These are phyloP conservation scores for Fusarium temperatum DNA, from an alignment of 2,329 filamentous ascomycete genomes.

Conservation along the genomic window DNA sequence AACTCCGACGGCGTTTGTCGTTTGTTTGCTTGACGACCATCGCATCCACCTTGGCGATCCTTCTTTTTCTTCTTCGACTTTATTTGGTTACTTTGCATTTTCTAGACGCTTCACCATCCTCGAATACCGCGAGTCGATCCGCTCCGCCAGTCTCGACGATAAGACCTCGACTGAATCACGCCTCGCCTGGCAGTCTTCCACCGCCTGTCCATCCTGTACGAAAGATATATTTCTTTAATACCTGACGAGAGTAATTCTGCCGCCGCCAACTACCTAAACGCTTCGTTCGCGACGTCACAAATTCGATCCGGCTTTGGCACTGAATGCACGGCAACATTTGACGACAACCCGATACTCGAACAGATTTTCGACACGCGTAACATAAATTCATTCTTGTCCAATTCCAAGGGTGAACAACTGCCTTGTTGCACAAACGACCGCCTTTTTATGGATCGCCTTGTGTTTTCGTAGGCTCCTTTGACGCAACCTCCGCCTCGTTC, in stretches of 20 bases:
- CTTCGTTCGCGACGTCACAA: constrained; percentile 13
- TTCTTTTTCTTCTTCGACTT: background rate
- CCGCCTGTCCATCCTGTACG: constrained; percentile 1
- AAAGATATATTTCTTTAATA: constrained; percentile 14
- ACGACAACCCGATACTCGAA: background rate
- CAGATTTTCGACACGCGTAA: constrained; percentile 23
- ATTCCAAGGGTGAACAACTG: constrained; percentile 17
- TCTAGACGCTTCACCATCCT: background rate
- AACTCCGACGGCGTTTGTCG: constrained; percentile 4
- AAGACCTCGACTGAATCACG: constrained; percentile 35
- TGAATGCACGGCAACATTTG: constrained; percentile 18
- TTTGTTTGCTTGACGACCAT: constrained; percentile 13
- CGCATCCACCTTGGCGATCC: constrained; percentile 23
- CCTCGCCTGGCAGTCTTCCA: background rate
- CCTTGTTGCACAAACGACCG: constrained; percentile 33
- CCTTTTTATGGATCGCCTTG: constrained; percentile 47
- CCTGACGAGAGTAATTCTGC: constrained; percentile 21
- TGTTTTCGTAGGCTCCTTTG: constrained; percentile 44
- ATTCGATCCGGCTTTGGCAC: constrained; percentile 18
- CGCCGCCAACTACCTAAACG: constrained; percentile 1
- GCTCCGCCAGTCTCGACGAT: constrained; percentile 11
- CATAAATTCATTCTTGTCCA: constrained; percentile 3
- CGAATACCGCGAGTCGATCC: constrained; percentile 11
- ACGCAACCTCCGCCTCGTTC: constrained; percentile 33
- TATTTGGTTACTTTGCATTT: background rate